Conservation (phyloP, 805 yeast genomes). For the Candida xyloterini region DNA sequence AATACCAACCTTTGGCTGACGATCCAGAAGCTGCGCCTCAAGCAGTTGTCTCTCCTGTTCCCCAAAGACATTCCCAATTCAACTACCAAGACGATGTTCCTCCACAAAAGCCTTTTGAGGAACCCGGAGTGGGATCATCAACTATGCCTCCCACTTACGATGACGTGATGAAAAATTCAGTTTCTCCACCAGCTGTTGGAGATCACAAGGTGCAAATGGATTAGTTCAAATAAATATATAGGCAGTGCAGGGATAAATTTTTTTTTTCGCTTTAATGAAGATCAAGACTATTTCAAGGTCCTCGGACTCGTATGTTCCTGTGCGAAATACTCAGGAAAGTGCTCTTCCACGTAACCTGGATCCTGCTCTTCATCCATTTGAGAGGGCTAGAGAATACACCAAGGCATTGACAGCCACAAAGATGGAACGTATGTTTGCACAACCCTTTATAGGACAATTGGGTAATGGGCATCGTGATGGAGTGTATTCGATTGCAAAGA, state of each 20-base stretch:
- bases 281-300: slow-evolving; percentile 87
- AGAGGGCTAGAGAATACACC: slow-evolving; percentile 94
- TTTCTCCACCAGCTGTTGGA: slow-evolving; percentile 14
- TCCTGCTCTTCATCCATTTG: slow-evolving; percentile 95
- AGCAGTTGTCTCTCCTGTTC: slow-evolving; percentile 4
- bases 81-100: slow-evolving; percentile 9
- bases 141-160: slow-evolving; percentile 24
- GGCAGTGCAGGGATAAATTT: slow-evolving; percentile 11
- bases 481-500: slow-evolving; percentile 81
- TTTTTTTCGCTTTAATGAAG: slow-evolving; percentile 48
- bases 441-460: slow-evolving; percentile 92
- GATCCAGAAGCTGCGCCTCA: slow-evolving; percentile 10
- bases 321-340: slow-evolving; percentile 82
- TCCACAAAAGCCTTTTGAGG: slow-evolving; percentile 3
- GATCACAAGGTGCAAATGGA: slow-evolving; percentile 24
- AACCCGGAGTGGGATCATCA: slow-evolving; percentile 7
- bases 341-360: slow-evolving; percentile 84
- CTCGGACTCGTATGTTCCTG: slow-evolving; percentile 90
- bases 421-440: slow-evolving; percentile 94
- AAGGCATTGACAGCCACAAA: slow-evolving; percentile 94
- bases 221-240: not conserved
- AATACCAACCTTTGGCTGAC: slow-evolving; percentile 5
- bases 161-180: slow-evolving; percentile 13
- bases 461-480: slow-evolving; percentile 97
- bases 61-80: slow-evolving; percentile 5